Percentiles rank a stretch among this genome's conserved stretches.
These are phyloP conservation scores for Cyclotella sp. DNA, from an alignment of 108 stramenopile species.

Conservation along the genomic window DNA sequence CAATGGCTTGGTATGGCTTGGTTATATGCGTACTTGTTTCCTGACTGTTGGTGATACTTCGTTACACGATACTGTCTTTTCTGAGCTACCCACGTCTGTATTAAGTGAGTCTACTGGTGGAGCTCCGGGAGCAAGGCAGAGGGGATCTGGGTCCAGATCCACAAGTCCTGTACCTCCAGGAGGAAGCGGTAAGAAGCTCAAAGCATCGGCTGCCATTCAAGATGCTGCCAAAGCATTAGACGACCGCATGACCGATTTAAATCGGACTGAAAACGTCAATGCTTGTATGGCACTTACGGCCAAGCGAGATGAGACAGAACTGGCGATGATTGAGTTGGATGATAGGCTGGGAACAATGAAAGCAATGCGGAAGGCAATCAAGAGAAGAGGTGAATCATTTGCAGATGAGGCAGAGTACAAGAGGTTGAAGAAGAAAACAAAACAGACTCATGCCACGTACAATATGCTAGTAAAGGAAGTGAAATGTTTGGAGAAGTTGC, in stretches of 20 bases:
- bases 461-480: neutral
- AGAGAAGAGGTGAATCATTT: neutral
- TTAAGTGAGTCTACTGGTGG: neutral
- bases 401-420: neutral
- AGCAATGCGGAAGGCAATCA: neutral
- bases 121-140: too few relatives aligned
- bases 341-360: neutral
- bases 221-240: neutral
- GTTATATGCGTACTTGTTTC: neutral
- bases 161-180: constrained; percentile 9
- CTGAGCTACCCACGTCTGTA: neutral
- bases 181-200: neutral
- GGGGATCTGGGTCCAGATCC: neutral
- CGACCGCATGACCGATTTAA: neutral
- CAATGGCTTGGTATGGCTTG: neutral
- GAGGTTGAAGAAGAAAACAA: neutral
- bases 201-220: neutral
- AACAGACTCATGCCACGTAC: neutral
- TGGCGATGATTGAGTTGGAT: neutral
- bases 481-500: neutral
- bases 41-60: neutral
- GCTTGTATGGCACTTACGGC: neutral
- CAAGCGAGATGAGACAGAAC: neutral
- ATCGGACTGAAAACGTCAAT: neutral
- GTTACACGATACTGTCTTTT: neutral